These are phyloP conservation scores for Penicillium psychrofluorescens DNA, from an alignment of 495 filamentous ascomycete species.

Conservation along the genomic window DNA sequence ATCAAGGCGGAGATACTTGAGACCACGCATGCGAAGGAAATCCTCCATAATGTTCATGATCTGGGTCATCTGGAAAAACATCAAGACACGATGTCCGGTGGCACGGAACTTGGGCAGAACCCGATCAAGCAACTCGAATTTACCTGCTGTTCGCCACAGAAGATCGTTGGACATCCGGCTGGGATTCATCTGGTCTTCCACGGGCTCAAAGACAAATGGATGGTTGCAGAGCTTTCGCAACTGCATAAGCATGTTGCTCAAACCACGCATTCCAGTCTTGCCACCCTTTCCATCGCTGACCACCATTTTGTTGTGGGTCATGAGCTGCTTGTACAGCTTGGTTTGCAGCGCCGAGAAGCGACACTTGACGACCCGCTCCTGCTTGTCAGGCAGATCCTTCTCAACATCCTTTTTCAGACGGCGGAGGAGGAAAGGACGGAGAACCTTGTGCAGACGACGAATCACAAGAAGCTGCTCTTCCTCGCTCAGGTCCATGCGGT, in stretches of 20 bases:
- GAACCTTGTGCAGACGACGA: slow-evolving; percentile 94
- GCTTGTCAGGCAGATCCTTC: slow-evolving; percentile 96
- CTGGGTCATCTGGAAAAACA: slow-evolving; percentile 99
- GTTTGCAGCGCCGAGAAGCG: slow-evolving; percentile 92
- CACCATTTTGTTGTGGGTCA: slow-evolving; percentile 86
- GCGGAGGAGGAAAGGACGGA: slow-evolving; percentile 93
- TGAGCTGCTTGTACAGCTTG: slow-evolving; percentile 91
- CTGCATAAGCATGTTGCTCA: slow-evolving; percentile 99
- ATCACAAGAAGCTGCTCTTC: slow-evolving; percentile 99
- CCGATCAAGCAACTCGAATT: slow-evolving; percentile 92
- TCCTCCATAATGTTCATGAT: slow-evolving; percentile 99
- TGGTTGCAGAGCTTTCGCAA: slow-evolving; percentile 98
- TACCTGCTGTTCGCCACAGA: slow-evolving; percentile 92
- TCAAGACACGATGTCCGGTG: slow-evolving; percentile 86
- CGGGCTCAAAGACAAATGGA: slow-evolving; percentile 95
- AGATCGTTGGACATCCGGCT: slow-evolving; percentile 78
- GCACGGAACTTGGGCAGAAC: slow-evolving; percentile 86
- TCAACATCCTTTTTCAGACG: slow-evolving; percentile 99
- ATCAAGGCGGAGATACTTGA: slow-evolving; percentile 85
- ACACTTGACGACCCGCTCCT: slow-evolving; percentile 98
- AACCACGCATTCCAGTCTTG: slow-evolving; percentile 87
- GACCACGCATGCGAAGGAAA: slow-evolving; percentile 75
- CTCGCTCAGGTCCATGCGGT: slow-evolving; percentile 98
- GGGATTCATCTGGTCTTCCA: slow-evolving; percentile 97
- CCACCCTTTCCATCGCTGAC: slow-evolving; percentile 94